phyloP scores from a whole-genome alignment of 2,329 filamentous ascomycete species.

The Cytospora piceicola region DNA sequence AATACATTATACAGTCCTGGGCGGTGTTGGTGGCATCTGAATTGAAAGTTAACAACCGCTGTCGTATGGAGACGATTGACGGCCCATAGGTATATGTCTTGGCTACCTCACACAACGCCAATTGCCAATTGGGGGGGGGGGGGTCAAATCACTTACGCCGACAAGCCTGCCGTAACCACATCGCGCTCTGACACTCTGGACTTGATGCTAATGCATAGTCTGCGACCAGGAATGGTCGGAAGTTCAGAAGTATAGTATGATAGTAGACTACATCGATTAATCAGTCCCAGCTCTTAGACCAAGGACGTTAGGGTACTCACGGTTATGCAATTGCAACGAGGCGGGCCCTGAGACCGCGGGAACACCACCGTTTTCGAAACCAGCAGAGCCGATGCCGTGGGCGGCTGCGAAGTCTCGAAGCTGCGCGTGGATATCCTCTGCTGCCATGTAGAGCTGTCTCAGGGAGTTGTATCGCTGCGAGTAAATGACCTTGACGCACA shows the following conservation, averaged over 20 bases:
- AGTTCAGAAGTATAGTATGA: constrained; percentile 34
- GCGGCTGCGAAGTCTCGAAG: constrained; percentile 34
- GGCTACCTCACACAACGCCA: background rate
- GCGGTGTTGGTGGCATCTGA: constrained; percentile 37
- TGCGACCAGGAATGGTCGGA: constrained; percentile 36
- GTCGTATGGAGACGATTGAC: background rate
- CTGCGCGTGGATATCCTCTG: constrained; percentile 34
- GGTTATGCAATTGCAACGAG: constrained; percentile 32
- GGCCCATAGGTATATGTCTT: background rate
- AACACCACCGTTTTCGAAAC: constrained; percentile 11
- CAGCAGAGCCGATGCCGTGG: constrained; percentile 31
- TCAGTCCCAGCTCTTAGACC: constrained; percentile 3
- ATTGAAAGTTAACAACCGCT: background rate
- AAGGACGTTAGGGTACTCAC: background rate
- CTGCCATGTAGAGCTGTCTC: constrained; percentile 34
- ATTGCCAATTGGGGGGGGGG: background rate
- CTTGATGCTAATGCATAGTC: constrained; percentile 32
- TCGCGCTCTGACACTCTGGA: constrained; percentile 27
- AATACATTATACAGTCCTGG: constrained; percentile 37
- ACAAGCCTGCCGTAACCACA: constrained; percentile 40
- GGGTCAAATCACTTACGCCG: constrained; percentile 18
- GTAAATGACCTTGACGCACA: constrained; percentile 34
- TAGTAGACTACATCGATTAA: constrained; percentile 12
- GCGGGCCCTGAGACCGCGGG: constrained; percentile 12
- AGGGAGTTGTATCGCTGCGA: constrained; percentile 35